A percentile compares a stretch with the other conserved stretches of the same genome.
These are phyloP conservation scores for Penicillium frequentans DNA, from an alignment of 2,329 filamentous ascomycete genomes.

Conservation along the genomic window DNA sequence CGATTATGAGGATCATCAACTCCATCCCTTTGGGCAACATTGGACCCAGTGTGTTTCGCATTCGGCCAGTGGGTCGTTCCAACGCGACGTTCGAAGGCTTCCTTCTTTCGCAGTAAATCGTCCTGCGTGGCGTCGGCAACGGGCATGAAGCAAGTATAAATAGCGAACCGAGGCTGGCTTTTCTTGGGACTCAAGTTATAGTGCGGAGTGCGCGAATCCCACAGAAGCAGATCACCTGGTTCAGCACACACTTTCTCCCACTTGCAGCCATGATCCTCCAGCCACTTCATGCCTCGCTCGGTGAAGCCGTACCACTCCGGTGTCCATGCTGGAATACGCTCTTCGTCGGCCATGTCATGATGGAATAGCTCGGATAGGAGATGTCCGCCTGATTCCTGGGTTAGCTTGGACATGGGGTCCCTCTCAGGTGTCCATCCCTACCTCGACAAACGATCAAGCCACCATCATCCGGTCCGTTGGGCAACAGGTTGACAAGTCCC, in stretches of 20 bases:
- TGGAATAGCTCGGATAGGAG: conserved; percentile 33
- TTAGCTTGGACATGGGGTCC: not conserved
- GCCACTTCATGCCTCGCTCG: conserved; percentile 33
- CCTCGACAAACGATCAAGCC: conserved; percentile 38
- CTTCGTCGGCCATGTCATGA: conserved; percentile 28
- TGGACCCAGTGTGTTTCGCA: conserved; percentile 22
- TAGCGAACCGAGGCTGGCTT: conserved; percentile 29
- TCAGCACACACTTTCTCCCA: conserved; percentile 43
- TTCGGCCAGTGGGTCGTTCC: conserved; percentile 46
- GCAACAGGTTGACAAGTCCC: conserved; percentile 50
- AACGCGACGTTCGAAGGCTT: conserved; percentile 39
- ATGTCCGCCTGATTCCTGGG: conserved; percentile 16
- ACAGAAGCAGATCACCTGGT: conserved; percentile 47
- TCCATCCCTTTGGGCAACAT: conserved; percentile 22
- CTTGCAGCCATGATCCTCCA: conserved; percentile 28
- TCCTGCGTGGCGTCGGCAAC: conserved; percentile 42
- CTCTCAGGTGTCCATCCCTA: too few relatives aligned
- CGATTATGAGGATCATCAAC: conserved; percentile 30
- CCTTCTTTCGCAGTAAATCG: conserved; percentile 44
- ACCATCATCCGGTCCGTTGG: conserved; percentile 39
- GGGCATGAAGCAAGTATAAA: conserved; percentile 46
- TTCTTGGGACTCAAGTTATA: conserved; percentile 41
- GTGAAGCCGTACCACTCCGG: conserved; percentile 34
- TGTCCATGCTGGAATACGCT: conserved; percentile 27
- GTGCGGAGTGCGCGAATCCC: conserved; percentile 42